These are phyloP conservation scores for Didymellaceae sp. DNA, from an alignment of 2,329 filamentous ascomycete species.

Conservation along the genomic window DNA sequence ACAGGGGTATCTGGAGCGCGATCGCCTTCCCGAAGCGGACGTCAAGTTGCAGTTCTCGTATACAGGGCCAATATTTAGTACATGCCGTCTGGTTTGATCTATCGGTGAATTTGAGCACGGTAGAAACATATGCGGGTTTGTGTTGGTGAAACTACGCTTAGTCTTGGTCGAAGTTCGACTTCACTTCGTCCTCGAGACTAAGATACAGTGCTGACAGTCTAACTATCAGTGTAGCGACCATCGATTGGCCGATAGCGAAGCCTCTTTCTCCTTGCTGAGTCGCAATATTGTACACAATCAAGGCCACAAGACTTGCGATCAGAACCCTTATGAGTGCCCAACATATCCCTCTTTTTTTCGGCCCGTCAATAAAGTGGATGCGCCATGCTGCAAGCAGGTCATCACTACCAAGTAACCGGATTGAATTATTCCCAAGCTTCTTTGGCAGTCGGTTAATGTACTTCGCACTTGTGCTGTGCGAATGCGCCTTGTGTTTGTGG, in stretches of 20 bases:
- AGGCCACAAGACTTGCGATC: conserved; percentile 14
- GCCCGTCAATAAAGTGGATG: conserved; percentile 22
- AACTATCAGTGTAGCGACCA: conserved; percentile 18
- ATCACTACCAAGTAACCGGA: neutral
- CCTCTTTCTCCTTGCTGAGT: conserved; percentile 14
- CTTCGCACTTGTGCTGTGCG: conserved; percentile 3
- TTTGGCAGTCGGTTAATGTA: conserved; percentile 18
- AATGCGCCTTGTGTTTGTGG: conserved; percentile 12
- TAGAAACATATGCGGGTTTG: too few relatives aligned
- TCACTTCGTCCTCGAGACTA: conserved; percentile 12
- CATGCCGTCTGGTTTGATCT: too few relatives aligned
- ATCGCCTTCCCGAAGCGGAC: too few relatives aligned
- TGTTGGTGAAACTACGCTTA: neutral
- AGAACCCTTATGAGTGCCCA: conserved; percentile 11
- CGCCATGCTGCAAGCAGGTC: conserved; percentile 19
- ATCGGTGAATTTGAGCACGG: too few relatives aligned
- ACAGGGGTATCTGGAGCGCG: neutral
- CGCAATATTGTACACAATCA: conserved; percentile 8
- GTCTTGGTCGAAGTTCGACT: conserved; percentile 1
- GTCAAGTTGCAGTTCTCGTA: too few relatives aligned
- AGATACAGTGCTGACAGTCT: conserved; percentile 16
- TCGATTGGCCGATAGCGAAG: conserved; percentile 25
- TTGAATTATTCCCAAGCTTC: conserved; percentile 18
- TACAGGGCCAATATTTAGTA: too few relatives aligned
- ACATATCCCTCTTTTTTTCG: conserved; percentile 17